A percentile compares a stretch with the other conserved stretches of the same genome.
Conservation (phyloP, 306 rosid genomes). For the Malus fusca region DNA sequence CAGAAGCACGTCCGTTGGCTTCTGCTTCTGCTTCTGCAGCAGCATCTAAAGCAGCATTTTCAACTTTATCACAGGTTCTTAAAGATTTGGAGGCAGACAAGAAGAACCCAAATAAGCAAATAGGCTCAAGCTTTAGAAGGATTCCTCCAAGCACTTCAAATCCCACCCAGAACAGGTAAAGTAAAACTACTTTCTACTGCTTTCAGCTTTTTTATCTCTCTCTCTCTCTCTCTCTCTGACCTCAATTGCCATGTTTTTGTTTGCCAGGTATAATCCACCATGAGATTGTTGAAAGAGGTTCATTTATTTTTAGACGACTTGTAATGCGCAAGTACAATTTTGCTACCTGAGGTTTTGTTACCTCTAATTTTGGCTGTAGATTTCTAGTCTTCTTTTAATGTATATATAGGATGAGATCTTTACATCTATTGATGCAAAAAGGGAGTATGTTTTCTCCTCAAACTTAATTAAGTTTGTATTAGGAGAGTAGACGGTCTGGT, state of each 20-base stretch:
- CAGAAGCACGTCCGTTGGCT: conserved; percentile 18
- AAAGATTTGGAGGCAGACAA: conserved; percentile 20
- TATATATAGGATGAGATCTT: not conserved
- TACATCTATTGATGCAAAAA: not conserved
- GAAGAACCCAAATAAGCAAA: conserved; percentile 36
- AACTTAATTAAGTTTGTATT: not conserved
- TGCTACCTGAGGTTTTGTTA: not conserved
- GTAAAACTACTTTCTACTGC: not conserved
- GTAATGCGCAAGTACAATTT: not conserved
- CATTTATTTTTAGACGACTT: not conserved
- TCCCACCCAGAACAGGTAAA: conserved; percentile 65
- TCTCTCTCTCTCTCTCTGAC: not conserved
- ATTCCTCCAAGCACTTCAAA: conserved; percentile 60
- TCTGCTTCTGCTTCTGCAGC: conserved; percentile 10
- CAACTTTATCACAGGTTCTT: conserved; percentile 25
- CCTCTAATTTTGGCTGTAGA: not conserved
- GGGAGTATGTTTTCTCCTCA: not conserved
- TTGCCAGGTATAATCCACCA: conserved; percentile 49
- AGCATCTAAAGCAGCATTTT: not conserved
- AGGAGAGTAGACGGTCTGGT: no score
- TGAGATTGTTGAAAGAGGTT: conserved; percentile 17
- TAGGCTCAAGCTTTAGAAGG: conserved; percentile 38
- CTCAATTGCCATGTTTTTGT: conserved; percentile 16
- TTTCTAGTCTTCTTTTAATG: not conserved
- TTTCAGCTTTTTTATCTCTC: conserved; percentile 19